Conservation (phyloP, 768 basidiomycete genomes). For the Sporobolomyces roseus region DNA sequence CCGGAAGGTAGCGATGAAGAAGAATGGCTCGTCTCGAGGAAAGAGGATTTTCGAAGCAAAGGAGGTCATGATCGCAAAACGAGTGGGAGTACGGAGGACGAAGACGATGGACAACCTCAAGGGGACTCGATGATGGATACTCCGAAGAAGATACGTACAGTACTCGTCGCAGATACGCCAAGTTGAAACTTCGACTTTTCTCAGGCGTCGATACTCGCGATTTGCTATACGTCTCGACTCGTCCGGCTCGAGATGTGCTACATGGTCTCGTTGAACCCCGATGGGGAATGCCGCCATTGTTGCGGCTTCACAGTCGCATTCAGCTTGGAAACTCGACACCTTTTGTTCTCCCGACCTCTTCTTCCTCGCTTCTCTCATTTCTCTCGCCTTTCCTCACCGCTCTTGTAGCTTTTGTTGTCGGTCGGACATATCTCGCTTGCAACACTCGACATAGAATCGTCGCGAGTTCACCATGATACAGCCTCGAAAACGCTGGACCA, state of each 20-base stretch:
- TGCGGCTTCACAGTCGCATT: too few species aligned
- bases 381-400: too few species aligned
- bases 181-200: constrained; percentile 3
- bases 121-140: background rate
- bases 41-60: constrained; percentile 12
- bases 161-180: constrained; percentile 34
- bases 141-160: constrained; percentile 1
- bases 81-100: constrained; percentile 8
- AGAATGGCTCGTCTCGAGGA: constrained; percentile 8
- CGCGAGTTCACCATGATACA: too few species aligned
- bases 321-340: too few species aligned
- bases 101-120: background rate
- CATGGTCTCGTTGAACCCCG: background rate
- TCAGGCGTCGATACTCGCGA: too few species aligned
- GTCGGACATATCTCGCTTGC: too few species aligned
- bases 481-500: too few species aligned
- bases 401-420: too few species aligned
- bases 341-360: too few species aligned
- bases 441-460: too few species aligned
- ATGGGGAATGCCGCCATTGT: too few species aligned
- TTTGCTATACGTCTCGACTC: background rate
- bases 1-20: background rate
- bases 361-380: too few species aligned
- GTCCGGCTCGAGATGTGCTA: background rate
- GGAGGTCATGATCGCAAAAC: constrained; percentile 4